Base-by-base conservation (phyloP, 305 asterid genomes). In the Fraxinus greggii region DNA sequence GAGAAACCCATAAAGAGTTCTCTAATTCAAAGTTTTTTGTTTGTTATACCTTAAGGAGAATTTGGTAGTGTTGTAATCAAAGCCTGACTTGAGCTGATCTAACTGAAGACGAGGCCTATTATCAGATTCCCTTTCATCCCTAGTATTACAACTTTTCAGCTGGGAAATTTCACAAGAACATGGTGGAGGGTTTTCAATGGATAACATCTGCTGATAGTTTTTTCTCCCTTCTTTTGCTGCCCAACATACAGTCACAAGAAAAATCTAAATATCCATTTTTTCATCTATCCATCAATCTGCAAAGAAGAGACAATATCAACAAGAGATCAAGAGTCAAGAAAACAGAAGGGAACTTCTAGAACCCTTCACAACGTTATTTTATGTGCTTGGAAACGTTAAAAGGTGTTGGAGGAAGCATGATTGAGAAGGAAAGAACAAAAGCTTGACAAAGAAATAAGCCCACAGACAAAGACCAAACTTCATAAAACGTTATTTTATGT, bases 1-100 rank as follows among this genome's bases (percentile, higher is more conserved):
- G 33, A 12, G 9, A 28, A 26, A 28, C 19, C 19, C n/a, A 4
- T 3, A 65, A 61, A 23, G 19, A 65, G 33, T 12, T 65, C 35
- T 3, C 67, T 31, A 51, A 77, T 35, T 26, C 7, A 8, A 45
- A 70, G n/a, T 3, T 73, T 4, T 78, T 76, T 28, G 19, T 77
- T 63, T 77, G 72, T 87, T 86, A 96, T 86, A 96, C 99, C 99
- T 96, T 88, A 96, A 92, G 87, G 97, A 92, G 92, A 96, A 96
- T 78, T 87, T 91, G 82, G 96, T 63, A 12, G 32, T 63, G 72
- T 24, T 63, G 32, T 24, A 24, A 63, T 63, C 72, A 9, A 3
- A 24, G 72, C n/a, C 32, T 63, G 72, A 63, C 32, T 24, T 63
- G 72, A 24, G 83, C 93, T 92, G 97, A 95, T 95, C 98, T 91